Evolutionary conservation across 2,329 filamentous ascomycete genomes (phyloP).

Genomic region (Colletotrichum zoysiae): DNA sequence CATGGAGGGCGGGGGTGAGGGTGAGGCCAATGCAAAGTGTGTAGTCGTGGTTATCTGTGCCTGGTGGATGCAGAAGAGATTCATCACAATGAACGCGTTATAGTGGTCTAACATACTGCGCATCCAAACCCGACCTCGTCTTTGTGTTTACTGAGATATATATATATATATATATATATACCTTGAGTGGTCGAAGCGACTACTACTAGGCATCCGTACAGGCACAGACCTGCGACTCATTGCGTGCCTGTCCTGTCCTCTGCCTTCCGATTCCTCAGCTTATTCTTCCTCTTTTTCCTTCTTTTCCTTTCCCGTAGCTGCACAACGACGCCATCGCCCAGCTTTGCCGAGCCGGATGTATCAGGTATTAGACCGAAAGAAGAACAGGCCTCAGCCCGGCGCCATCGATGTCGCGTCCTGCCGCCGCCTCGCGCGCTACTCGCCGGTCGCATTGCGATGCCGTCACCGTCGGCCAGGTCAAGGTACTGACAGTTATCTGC

Average conservation of each 20-base stretch:
- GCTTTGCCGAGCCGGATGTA: slow-evolving; percentile 12
- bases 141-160: too few relatives aligned
- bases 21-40: background rate
- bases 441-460: slow-evolving; percentile 30
- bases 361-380: slow-evolving; percentile 11
- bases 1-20: background rate
- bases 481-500: slow-evolving; percentile 6
- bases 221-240: background rate
- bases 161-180: background rate
- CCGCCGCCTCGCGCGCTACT: slow-evolving; percentile 29
- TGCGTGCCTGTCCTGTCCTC: background rate
- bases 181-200: background rate
- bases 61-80: background rate
- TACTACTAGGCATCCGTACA: background rate
- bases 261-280: background rate
- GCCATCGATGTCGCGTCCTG: slow-evolving; percentile 23
- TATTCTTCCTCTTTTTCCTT: background rate
- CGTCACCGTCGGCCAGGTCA: slow-evolving; percentile 27
- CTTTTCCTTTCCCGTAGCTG: background rate
- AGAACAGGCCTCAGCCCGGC: slow-evolving; percentile 14
- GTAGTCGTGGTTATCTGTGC: background rate
- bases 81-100: background rate
- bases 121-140: background rate
- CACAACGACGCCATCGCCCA: slow-evolving; percentile 34
- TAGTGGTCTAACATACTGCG: background rate